Percentiles rank a stretch among this genome's conserved stretches.
Conservation (phyloP, 2,329 filamentous ascomycete genomes). For the Trichophyton verrucosum region DNA sequence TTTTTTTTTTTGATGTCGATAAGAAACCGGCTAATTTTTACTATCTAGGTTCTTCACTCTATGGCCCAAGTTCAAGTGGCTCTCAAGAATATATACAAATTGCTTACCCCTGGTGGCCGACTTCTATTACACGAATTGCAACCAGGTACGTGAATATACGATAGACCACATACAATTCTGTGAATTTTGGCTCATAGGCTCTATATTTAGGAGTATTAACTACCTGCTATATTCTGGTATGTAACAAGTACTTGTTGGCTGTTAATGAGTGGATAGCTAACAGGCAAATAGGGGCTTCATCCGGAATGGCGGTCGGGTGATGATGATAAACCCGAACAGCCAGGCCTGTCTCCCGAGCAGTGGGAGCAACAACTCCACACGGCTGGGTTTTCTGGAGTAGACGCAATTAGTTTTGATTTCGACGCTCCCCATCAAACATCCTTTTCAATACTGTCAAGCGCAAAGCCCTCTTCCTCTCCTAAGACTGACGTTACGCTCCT, state of each 20-base stretch:
- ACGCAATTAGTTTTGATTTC: background rate
- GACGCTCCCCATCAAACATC: background rate
- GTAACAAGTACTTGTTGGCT: background rate
- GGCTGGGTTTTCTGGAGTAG: background rate
- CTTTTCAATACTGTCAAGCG: background rate
- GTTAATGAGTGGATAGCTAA: background rate
- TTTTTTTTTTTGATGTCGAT: too few relatives aligned
- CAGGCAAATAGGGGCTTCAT: background rate
- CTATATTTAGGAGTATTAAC: background rate
- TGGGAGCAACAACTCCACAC: background rate
- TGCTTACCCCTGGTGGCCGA: background rate
- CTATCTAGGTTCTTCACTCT: conserved; percentile 11
- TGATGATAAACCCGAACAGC: background rate
- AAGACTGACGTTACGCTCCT: background rate
- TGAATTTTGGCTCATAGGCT: background rate
- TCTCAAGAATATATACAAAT: background rate
- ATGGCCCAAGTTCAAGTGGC: conserved; percentile 10
- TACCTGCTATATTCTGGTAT: background rate
- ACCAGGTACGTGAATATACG: background rate
- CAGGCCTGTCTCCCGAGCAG: background rate
- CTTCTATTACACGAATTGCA: background rate
- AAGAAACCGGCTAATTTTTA: background rate
- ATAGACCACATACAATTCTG: background rate
- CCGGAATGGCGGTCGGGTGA: background rate
- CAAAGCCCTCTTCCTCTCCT: too few relatives aligned